Percentiles rank a stretch among this genome's conserved stretches.
These are phyloP conservation scores for Pleurotus eryngii DNA, from an alignment of 768 basidiomycete species.

Conservation along the genomic window DNA sequence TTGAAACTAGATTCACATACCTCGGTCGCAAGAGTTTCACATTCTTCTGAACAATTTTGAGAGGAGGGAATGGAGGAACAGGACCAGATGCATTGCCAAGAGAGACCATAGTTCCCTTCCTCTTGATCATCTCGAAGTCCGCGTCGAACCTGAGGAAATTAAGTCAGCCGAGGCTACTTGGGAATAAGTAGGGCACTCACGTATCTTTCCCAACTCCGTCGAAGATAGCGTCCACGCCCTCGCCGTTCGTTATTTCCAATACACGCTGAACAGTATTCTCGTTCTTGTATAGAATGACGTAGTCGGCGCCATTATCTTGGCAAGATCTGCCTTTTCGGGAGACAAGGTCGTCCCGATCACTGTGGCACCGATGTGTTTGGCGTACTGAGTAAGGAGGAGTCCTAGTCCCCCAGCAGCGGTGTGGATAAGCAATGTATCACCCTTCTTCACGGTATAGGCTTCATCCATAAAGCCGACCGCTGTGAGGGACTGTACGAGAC, in stretches of 20 bases:
- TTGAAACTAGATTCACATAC: slow-evolving; percentile 34
- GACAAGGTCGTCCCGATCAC: slow-evolving; percentile 95
- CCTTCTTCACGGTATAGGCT: slow-evolving; percentile 78
- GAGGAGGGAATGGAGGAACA: slow-evolving; percentile 69
- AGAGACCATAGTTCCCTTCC: slow-evolving; percentile 88
- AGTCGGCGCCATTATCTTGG: slow-evolving; percentile 77
- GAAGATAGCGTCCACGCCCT: slow-evolving; percentile 85
- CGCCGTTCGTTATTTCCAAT: slow-evolving; percentile 70
- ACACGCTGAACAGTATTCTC: slow-evolving; percentile 76
- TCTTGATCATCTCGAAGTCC: slow-evolving; percentile 75
- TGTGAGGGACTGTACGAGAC: slow-evolving; percentile 74
- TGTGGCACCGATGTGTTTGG: slow-evolving; percentile 71
- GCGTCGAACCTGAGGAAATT: slow-evolving; percentile 55
- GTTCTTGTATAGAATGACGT: slow-evolving; percentile 79
- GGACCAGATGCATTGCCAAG: slow-evolving; percentile 92
- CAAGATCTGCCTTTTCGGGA: slow-evolving; percentile 76
- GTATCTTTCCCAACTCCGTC: slow-evolving; percentile 97
- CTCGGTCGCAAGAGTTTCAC: slow-evolving; percentile 74
- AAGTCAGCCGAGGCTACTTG: no score
- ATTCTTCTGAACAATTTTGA: slow-evolving; percentile 80
- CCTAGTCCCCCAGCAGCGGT: slow-evolving; percentile 92
- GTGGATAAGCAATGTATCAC: slow-evolving; percentile 80
- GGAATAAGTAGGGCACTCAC: slow-evolving; percentile 37
- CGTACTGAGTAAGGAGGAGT: slow-evolving; percentile 63
- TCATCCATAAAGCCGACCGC: slow-evolving; percentile 77